Conservation (phyloP, 2,329 filamentous ascomycete genomes). For the Hypocrella siamensis region DNA sequence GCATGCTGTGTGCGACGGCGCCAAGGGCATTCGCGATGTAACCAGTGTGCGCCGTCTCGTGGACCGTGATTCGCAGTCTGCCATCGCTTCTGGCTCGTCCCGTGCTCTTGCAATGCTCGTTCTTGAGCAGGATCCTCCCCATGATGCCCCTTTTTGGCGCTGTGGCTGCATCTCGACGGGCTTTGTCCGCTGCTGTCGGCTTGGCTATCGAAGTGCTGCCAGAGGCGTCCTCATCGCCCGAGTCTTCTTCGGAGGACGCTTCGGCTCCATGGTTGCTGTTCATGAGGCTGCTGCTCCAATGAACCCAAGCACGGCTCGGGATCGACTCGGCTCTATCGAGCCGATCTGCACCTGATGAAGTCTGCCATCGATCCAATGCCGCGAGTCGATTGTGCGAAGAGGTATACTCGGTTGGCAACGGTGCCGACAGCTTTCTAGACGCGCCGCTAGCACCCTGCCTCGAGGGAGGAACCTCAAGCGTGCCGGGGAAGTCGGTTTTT, state of each 20-base stretch:
- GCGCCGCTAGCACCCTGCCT: not conserved
- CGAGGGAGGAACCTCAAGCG: constrained; percentile 1
- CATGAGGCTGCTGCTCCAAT: not conserved
- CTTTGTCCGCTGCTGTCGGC: not conserved
- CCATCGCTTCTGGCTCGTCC: constrained; percentile 55
- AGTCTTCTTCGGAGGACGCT: constrained; percentile 1
- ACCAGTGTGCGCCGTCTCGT: constrained; percentile 52
- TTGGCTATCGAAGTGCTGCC: not conserved
- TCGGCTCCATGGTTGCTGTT: constrained; percentile 1
- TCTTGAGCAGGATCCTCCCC: constrained; percentile 12
- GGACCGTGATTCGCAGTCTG: constrained; percentile 54
- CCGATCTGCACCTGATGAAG: not conserved
- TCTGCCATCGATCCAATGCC: constrained; percentile 4
- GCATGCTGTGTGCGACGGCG: constrained; percentile 34
- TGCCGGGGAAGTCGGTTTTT: constrained; percentile 1
- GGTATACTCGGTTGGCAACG: not conserved
- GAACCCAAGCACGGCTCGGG: constrained; percentile 5
- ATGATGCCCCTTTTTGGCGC: not conserved
- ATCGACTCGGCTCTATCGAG: constrained; percentile 3
- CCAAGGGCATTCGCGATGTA: constrained; percentile 62
- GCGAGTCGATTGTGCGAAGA: not conserved
- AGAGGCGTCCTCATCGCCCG: not conserved
- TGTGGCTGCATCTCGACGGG: not conserved
- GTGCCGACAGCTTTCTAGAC: constrained; percentile 1
- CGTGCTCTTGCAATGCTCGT: constrained; percentile 48